phyloP scores from a whole-genome alignment of 192 early-diverging fungal genomes.

The Gonapodya sp. region DNA sequence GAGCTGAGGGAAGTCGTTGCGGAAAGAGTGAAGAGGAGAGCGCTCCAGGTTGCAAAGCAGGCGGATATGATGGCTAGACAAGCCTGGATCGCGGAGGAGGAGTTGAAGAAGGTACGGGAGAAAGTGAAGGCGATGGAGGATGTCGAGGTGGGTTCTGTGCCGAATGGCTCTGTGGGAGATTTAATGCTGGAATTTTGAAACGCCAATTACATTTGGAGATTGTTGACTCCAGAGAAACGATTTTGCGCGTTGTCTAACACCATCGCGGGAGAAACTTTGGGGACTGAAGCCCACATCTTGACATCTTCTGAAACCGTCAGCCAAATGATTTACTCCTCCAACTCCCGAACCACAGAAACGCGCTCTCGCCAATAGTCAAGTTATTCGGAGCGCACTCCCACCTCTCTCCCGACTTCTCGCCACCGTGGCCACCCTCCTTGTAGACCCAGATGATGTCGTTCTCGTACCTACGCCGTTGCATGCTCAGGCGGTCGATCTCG shows the following conservation, averaged over 20 bases:
- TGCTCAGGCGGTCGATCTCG: not conserved
- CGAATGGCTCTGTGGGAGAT: too few relatives aligned
- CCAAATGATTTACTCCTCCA: too few relatives aligned
- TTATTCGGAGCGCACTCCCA: not conserved
- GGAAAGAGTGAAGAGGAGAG: not conserved
- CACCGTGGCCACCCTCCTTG: not conserved
- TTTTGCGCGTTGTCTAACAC: too few relatives aligned
- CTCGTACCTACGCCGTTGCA: not conserved
- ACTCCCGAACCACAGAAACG: too few relatives aligned
- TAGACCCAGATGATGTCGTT: not conserved
- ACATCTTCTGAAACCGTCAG: too few relatives aligned
- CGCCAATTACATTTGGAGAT: too few relatives aligned
- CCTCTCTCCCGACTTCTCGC: not conserved
- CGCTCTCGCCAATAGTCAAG: not conserved
- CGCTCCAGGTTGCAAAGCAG: not conserved
- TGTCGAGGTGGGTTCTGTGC: not conserved
- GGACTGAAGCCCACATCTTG: too few relatives aligned
- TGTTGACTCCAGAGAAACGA: too few relatives aligned
- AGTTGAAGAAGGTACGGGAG: not conserved
- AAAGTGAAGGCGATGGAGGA: not conserved
- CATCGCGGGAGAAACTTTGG: too few relatives aligned
- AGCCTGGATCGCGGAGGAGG: not conserved
- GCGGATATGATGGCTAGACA: not conserved
- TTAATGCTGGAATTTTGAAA: too few relatives aligned
- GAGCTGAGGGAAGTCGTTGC: not conserved